Base-by-base conservation (phyloP, 805 yeast genomes). In the Saccharomyces kudriavzevii region DNA sequence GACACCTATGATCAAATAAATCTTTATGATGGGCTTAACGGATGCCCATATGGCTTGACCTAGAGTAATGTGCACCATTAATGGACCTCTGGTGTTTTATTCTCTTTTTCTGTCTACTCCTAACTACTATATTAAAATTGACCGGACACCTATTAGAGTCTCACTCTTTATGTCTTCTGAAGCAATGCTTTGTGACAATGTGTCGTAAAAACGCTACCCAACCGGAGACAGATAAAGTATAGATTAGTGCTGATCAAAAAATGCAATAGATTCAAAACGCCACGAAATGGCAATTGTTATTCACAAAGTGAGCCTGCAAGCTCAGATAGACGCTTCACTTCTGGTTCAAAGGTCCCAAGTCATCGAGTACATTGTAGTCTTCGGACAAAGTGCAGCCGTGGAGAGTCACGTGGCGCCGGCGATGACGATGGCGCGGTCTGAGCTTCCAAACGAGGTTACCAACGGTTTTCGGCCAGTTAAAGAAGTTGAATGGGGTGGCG, bases 11-110 rank as follows among this genome's bases (percentile, higher is more conserved):
- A 87, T 84, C 66, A 85, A 69, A 65, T 87, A 87, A 67, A 87
- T 84, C 66, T 87, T 82, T 63, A 86, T 76, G 57, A 87, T 84
- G 13, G 94, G 94, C 68, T 84, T 85, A 26, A 85, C 89, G 0
- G 92, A 74, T 4, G 85, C 58, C 67, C 69, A 70, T 28, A 70
- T 63, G 14, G 60, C 67, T 31, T 64, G 59, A n/a, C 71, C 70
- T 48, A 68, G 51, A 3, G 70, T 60, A 10, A 65, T 56, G 28
- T 60, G 55, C 70, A 64, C 64, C 27, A 35, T 35, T 3, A 17
- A 17, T 20, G 43, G 14, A 13, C 8, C 1, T 17, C 20, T 9
- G 22, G 10, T 8, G 24, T 35, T 35, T 17, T 13, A 17, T 3
- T 35, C 22, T 17, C 22, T 35, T 35, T 17, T 6, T 35, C 43